Evolutionary conservation across 345 rosid genomes (phyloP), one percentile per base, ranked within the genome.

Genomic region (Linum usitatissimum): DNA sequence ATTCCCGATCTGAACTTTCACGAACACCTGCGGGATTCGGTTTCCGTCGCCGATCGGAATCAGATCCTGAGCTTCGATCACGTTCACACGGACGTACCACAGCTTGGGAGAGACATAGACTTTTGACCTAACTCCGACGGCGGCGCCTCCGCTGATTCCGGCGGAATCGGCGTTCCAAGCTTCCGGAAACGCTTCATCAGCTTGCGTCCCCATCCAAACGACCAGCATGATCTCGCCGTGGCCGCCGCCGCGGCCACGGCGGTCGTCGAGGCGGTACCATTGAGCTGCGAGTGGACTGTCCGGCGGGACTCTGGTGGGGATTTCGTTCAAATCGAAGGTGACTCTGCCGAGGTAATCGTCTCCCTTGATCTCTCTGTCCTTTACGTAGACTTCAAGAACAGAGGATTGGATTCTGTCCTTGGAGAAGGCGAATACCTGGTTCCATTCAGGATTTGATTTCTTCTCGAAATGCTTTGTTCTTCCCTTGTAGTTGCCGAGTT

Each of bases 151-250:
- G 34, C 74, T 69, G 30, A 82, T 87, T 1, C 88, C 65, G 38
- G 95, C 84, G 30, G 92, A 79, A 66, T 88, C 91, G 0, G 91
- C 78, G 42, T 91, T 88, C 96, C 96, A 86, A 18, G 96, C 84
- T 53, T 83, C 95, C 13, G 98, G 59, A 58, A 88, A 88, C 55
- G 92, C 90, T 75, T 91, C 98, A 69, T 91, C 97, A 1, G 96
- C 97, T 64, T 90, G 93, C 55, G 93, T 84, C 73, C 96, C 97
- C 87, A 90, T 83, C 96, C 96, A 91, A 10, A 86, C 91, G 28
- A 96, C 98, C 62, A 91, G 70, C 96, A 91, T 91, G 30, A 89
- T 66, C 70, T 88, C 83, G 59, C 95, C 96, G 68, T 84, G 76
- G 64, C 94, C 86, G 3, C 90, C n/a, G n/a, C n/a, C n/a, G n/a